Percentiles rank a stretch among this genome's conserved stretches.
Conservation (phyloP, 768 basidiomycete genomes). For the Thelephora ganbajun region DNA sequence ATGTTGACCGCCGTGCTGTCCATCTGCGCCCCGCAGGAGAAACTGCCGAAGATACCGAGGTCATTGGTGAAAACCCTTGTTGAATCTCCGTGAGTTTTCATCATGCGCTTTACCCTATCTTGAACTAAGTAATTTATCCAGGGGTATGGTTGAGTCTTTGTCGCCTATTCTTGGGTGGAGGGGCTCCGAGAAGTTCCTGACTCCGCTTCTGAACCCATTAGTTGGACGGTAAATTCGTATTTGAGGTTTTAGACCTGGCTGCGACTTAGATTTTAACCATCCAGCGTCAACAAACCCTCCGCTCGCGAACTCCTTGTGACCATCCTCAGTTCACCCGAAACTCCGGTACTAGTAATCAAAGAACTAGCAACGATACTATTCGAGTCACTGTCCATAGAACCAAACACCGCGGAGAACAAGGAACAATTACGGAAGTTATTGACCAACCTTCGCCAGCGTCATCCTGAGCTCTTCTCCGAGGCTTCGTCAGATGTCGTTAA, state of each 20-base stretch:
- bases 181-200: constrained; percentile 43
- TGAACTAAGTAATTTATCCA: constrained; percentile 11
- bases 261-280: background rate
- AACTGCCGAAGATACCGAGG: constrained; percentile 16
- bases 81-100: constrained; percentile 32
- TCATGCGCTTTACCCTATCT: background rate
- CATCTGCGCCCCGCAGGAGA: constrained; percentile 47
- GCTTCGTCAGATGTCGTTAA: constrained; percentile 23
- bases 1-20: constrained; percentile 53
- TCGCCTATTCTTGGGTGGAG: constrained; percentile 28
- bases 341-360: constrained; percentile 11
- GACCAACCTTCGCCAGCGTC: constrained; percentile 48
- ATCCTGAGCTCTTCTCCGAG: constrained; percentile 34
- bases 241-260: background rate
- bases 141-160: constrained; percentile 34
- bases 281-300: constrained; percentile 15
- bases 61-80: constrained; percentile 19
- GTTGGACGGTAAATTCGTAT: constrained; percentile 23
- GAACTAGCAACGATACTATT: constrained; percentile 8
- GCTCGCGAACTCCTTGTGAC: constrained; percentile 18
- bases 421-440: constrained; percentile 23
- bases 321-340: constrained; percentile 15
- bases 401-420: too few relatives aligned
- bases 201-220: constrained; percentile 33
- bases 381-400: constrained; percentile 2